A percentile compares a stretch with the other conserved stretches of the same genome.
Conservation (phyloP, 495 filamentous ascomycete genomes). For the Penicillium lagena region DNA sequence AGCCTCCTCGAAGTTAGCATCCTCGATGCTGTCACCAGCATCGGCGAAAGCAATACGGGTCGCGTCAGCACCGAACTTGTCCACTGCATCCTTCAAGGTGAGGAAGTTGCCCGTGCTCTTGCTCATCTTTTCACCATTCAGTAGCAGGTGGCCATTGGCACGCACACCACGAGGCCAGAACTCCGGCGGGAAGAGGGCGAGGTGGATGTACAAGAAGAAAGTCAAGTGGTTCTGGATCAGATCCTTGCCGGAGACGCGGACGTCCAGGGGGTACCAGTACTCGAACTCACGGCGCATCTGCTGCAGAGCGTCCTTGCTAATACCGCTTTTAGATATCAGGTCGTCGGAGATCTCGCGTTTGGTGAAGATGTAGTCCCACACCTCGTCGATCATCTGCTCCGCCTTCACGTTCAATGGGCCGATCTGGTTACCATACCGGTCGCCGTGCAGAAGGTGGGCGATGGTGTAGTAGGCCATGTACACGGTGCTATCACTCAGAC, state of each 20-base stretch:
- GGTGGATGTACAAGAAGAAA: conserved; percentile 94
- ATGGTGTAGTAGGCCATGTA: conserved; percentile 98
- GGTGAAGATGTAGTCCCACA: conserved; percentile 92
- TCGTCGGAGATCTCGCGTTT: conserved; percentile 59
- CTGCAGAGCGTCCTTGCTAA: conserved; percentile 63
- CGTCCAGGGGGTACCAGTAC: conserved; percentile 93
- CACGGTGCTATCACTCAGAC: conserved; percentile 81
- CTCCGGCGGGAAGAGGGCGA: conserved; percentile 78
- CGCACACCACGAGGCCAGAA: conserved; percentile 83
- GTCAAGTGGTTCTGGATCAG: conserved; percentile 86
- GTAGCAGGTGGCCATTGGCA: conserved; percentile 84
- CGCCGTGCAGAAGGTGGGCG: conserved; percentile 75
- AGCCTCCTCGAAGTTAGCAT: conserved; percentile 96
- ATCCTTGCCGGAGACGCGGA: conserved; percentile 80
- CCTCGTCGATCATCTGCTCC: conserved; percentile 90
- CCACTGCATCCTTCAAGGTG: conserved; percentile 75
- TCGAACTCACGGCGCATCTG: conserved; percentile 84
- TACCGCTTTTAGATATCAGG: conserved; percentile 55
- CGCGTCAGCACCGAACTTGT: conserved; percentile 93
- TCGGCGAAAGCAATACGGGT: conserved; percentile 88
- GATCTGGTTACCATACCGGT: conserved; percentile 68
- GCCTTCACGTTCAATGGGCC: conserved; percentile 63
- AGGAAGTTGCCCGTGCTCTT: conserved; percentile 96
- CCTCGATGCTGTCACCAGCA: conserved; percentile 87
- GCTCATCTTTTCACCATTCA: conserved; percentile 96